Evolutionary conservation across 306 rosid species (phyloP).

Genomic region (Pterocarpus santalinus): DNA sequence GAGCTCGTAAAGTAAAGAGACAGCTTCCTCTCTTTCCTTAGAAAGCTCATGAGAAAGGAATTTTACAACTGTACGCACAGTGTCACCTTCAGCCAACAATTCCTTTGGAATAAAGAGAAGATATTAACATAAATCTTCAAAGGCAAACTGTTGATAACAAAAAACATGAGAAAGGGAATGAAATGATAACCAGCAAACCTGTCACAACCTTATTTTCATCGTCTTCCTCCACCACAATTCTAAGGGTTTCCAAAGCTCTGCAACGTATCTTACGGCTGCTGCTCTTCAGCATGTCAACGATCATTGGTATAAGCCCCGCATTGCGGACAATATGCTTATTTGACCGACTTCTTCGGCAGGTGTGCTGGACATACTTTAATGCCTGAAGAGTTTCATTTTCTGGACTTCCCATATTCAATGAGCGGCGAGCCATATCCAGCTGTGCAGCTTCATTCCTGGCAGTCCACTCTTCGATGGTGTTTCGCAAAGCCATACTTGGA

Average conservation of each 20-base stretch:
- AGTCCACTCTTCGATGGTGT: constrained; percentile 99
- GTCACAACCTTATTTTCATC: constrained; percentile 84
- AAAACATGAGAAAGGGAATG: constrained; percentile 35
- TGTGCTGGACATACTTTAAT: constrained; percentile 70
- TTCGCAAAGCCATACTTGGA: constrained; percentile 94
- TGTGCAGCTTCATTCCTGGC: constrained; percentile 95
- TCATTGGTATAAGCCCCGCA: constrained; percentile 88
- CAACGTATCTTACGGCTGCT: constrained; percentile 82
- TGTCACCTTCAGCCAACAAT: constrained; percentile 90
- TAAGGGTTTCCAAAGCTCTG: constrained; percentile 86
- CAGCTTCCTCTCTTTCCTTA: constrained; percentile 93
- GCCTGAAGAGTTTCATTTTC: constrained; percentile 80
- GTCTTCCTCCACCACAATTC: constrained; percentile 81
- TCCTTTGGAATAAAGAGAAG: constrained; percentile 68
- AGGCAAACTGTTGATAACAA: constrained; percentile 23
- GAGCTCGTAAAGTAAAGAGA: constrained; percentile 91
- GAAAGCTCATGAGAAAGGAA: constrained; percentile 83
- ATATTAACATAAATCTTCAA: constrained; percentile 46
- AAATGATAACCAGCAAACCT: constrained; percentile 51
- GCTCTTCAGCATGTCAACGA: constrained; percentile 87
- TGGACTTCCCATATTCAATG: constrained; percentile 72
- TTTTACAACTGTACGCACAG: constrained; percentile 84
- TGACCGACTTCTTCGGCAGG: constrained; percentile 76
- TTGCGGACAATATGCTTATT: constrained; percentile 72
- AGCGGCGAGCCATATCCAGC: constrained; percentile 88